Conservation (phyloP, 192 early-diverging fungal genomes). For the Linnemannia elongata region DNA sequence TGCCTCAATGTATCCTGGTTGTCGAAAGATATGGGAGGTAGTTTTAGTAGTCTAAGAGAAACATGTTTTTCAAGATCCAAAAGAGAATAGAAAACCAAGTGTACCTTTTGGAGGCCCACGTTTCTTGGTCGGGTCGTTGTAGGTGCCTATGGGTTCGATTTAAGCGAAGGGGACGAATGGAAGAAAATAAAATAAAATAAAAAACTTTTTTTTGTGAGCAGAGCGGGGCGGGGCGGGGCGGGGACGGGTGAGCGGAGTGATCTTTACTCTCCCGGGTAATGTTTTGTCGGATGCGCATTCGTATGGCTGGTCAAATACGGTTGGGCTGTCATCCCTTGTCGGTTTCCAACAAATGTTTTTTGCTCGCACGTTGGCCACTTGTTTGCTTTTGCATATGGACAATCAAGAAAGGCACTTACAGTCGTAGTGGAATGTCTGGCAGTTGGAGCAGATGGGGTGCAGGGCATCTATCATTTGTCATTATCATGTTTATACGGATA, state of each 20-base stretch:
- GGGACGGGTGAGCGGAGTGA: background rate
- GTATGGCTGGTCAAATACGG: background rate
- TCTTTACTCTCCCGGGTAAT: background rate
- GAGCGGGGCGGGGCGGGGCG: background rate
- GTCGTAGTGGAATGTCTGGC: constrained; percentile 51
- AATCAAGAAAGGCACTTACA: constrained; percentile 22
- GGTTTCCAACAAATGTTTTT: background rate
- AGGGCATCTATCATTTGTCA: constrained; percentile 30
- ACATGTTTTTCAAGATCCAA: constrained; percentile 35
- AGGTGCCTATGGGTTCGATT: constrained; percentile 44
- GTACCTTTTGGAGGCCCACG: constrained; percentile 67
- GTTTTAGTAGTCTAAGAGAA: background rate
- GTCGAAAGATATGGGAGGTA: constrained; percentile 1
- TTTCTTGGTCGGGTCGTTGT: constrained; percentile 64
- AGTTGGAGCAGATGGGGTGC: constrained; percentile 53
- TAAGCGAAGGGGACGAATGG: background rate
- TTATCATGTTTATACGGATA: background rate
- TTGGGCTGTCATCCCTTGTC: background rate
- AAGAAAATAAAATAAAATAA: background rate
- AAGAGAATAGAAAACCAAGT: background rate
- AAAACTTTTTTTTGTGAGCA: background rate
- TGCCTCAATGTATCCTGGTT: constrained; percentile 86
- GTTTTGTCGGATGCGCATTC: background rate
- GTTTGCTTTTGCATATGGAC: background rate
- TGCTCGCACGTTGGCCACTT: background rate